Percentiles rank a stretch among this genome's conserved stretches.
These are phyloP conservation scores for Saccharomycopsis sp. DNA, from an alignment of 805 yeast genomes.

Conservation along the genomic window DNA sequence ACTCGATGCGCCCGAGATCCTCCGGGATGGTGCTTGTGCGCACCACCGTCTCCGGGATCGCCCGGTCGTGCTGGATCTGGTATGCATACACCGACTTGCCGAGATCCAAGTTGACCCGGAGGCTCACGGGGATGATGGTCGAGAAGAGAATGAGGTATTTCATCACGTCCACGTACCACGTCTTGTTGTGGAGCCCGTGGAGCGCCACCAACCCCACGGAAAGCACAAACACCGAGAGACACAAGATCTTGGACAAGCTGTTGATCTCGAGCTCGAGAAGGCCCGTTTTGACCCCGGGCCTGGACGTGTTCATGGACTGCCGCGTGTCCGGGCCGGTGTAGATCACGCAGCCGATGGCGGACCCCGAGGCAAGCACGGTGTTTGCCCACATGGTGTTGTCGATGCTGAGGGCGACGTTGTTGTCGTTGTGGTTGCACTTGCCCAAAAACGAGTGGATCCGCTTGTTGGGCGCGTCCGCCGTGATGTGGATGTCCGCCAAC, in stretches of 20 bases:
- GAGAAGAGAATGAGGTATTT: slow-evolving; percentile 87
- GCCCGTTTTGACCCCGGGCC: slow-evolving; percentile 82
- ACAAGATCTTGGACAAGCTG: slow-evolving; percentile 76
- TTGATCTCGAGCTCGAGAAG: slow-evolving; percentile 87
- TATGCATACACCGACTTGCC: slow-evolving; percentile 95
- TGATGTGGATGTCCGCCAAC: slow-evolving; percentile 48
- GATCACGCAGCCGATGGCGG: slow-evolving; percentile 79
- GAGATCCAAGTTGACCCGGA: slow-evolving; percentile 88
- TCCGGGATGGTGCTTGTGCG: slow-evolving; percentile 98
- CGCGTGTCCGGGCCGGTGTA: slow-evolving; percentile 93
- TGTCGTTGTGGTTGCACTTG: slow-evolving; percentile 51
- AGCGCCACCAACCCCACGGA: slow-evolving; percentile 73
- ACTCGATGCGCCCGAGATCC: slow-evolving; percentile 93
- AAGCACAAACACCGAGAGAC: slow-evolving; percentile 76
- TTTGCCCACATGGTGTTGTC: slow-evolving; percentile 98
- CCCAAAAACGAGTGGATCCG: slow-evolving; percentile 80
- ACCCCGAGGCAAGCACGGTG: slow-evolving; percentile 92
- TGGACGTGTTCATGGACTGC: slow-evolving; percentile 89
- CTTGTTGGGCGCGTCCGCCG: slow-evolving; percentile 76
- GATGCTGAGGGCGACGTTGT: slow-evolving; percentile 59
- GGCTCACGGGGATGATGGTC: slow-evolving; percentile 91
- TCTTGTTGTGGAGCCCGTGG: slow-evolving; percentile 55
- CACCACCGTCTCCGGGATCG: slow-evolving; percentile 82
- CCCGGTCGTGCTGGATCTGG: slow-evolving; percentile 82
- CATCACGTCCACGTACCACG: slow-evolving; percentile 89